Conservation (phyloP, 228 moss, liverwort and hornwort species). For the Sphagnum magellanicum region DNA sequence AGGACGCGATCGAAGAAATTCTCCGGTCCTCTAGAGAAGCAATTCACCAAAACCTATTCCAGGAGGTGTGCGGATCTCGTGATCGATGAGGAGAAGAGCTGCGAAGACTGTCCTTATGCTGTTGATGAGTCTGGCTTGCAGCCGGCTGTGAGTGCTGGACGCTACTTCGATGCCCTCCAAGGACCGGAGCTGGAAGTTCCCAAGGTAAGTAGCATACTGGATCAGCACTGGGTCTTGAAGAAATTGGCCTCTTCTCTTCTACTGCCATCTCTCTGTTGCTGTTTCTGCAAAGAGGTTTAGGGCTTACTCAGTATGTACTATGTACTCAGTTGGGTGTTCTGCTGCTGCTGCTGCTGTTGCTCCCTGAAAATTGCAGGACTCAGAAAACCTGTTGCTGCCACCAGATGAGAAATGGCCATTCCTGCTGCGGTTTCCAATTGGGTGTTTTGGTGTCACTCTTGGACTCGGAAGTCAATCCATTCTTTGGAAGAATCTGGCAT, state of each 20-base stretch:
- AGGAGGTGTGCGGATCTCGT: slow-evolving; percentile 3
- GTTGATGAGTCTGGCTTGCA: too few relatives aligned
- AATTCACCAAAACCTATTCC: slow-evolving; percentile 16
- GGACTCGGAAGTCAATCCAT: slow-evolving; percentile 13
- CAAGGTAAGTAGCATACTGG: not conserved
- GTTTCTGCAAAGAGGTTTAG: not conserved
- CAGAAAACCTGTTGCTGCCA: slow-evolving; percentile 8
- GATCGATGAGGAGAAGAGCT: slow-evolving; percentile 6
- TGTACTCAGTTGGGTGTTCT: not conserved
- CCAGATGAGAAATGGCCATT: slow-evolving; percentile 9
- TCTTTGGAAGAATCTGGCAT: slow-evolving; percentile 5
- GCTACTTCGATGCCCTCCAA: slow-evolving; percentile 15
- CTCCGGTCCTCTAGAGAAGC: slow-evolving; percentile 26
- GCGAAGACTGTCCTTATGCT: too few relatives aligned
- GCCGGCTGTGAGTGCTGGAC: slow-evolving; percentile 1
- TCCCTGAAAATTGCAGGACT: not conserved
- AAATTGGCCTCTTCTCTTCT: not conserved
- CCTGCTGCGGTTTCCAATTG: slow-evolving; percentile 9
- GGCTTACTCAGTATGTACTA: not conserved
- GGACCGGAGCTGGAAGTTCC: slow-evolving; percentile 21
- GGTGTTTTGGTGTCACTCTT: slow-evolving; percentile 3
- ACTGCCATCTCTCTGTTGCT: not conserved
- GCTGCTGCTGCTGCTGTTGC: not conserved
- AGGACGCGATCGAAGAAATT: slow-evolving; percentile 24
- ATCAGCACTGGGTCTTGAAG: not conserved